Evolutionary conservation across 2,329 filamentous ascomycete species (phyloP).

Genomic region (Calonectria pauciramosa): DNA sequence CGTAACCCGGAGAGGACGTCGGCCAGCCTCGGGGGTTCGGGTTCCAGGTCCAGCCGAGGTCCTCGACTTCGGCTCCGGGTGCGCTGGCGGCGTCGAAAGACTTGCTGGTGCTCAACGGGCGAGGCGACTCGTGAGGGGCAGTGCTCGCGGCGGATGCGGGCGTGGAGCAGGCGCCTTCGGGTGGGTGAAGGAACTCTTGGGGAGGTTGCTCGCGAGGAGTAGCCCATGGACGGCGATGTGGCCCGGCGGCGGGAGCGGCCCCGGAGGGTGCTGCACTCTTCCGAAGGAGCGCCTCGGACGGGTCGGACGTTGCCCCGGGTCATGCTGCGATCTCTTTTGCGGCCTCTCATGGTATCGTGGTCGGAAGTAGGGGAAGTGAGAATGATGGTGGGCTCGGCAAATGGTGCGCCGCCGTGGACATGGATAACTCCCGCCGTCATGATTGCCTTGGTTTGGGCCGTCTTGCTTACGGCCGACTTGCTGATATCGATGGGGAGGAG

Average conservation of each 20-base stretch:
- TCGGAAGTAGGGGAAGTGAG: constrained; percentile 42
- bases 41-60: constrained; percentile 48
- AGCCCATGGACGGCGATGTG: constrained; percentile 50
- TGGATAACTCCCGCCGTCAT: constrained; percentile 44
- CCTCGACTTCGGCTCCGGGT: constrained; percentile 56
- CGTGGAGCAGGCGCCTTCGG: constrained; percentile 57
- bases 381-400: constrained; percentile 40
- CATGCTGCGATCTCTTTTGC: constrained; percentile 56
- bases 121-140: constrained; percentile 57
- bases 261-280: constrained; percentile 59
- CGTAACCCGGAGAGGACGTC: constrained; percentile 51
- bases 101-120: constrained; percentile 49
- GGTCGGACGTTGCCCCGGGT: constrained; percentile 50
- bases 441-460: constrained; percentile 23
- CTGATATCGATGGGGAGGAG: not conserved
- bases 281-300: constrained; percentile 48
- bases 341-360: constrained; percentile 52
- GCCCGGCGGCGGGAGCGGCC: constrained; percentile 58
- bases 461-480: constrained; percentile 14
- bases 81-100: constrained; percentile 52
- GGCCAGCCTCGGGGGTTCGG: constrained; percentile 39
- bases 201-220: constrained; percentile 51
- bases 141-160: constrained; percentile 59
- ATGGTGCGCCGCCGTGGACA: constrained; percentile 37
- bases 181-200: constrained; percentile 56